A percentile compares a stretch with the other conserved stretches of the same genome.
These are phyloP conservation scores for Petrea volubilis DNA, from an alignment of 257 asterid genomes.

Conservation along the genomic window DNA sequence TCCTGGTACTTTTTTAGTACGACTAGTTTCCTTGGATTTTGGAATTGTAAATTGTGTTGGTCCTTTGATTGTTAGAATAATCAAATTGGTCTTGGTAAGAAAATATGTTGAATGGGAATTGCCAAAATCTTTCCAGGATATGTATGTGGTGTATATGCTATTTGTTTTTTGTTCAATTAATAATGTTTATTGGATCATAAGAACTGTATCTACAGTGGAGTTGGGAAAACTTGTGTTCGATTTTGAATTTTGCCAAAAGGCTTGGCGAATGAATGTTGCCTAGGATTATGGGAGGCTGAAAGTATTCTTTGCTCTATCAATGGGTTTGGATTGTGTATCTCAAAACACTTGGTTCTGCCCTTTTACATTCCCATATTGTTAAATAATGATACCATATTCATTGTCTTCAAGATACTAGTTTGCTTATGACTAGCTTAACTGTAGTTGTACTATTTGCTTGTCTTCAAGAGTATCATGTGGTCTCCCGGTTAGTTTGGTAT, in stretches of 20 bases:
- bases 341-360: neutral
- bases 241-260: no score
- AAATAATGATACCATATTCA: neutral
- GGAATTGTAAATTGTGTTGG: neutral
- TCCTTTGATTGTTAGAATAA: neutral
- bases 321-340: slow-evolving; percentile 4
- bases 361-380: neutral
- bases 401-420: neutral
- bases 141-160: slow-evolving; percentile 3
- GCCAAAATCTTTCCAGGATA: neutral
- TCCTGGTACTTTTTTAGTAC: slow-evolving; percentile 10
- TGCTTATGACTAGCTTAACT: slow-evolving; percentile 8
- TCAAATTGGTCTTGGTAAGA: neutral
- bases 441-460: slow-evolving; percentile 2
- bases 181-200: neutral
- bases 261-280: slow-evolving; percentile 15
- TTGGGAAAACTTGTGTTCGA: neutral
- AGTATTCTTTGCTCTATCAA: neutral
- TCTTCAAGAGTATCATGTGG: neutral
- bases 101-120: slow-evolving; percentile 3
- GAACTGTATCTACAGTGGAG: neutral
- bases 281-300: slow-evolving; percentile 6
- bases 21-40: slow-evolving; percentile 4
- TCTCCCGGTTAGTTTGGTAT: neutral
- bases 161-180: neutral